Percentiles rank a stretch among this genome's conserved stretches.
Conservation (phyloP, 345 rosid genomes). For the Trapa incisa region DNA sequence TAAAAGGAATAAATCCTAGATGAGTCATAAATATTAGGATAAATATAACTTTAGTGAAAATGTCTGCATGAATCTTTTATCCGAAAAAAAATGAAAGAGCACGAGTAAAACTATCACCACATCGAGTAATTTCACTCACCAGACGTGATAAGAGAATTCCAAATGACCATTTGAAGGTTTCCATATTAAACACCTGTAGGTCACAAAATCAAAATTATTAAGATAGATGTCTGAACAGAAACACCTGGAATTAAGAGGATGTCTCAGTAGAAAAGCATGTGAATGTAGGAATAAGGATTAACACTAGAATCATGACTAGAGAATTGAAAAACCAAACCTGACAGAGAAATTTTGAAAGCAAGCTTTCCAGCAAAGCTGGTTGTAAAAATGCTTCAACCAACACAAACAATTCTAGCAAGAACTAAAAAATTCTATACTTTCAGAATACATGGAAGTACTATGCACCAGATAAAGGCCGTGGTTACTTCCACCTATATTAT, state of each 20-base stretch:
- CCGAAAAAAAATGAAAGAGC: not conserved
- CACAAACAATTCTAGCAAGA: not conserved
- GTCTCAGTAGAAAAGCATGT: not conserved
- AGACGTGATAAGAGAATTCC: conserved; percentile 93
- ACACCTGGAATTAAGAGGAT: not conserved
- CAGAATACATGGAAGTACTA: not conserved
- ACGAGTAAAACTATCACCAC: not conserved
- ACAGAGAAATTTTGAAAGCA: not conserved
- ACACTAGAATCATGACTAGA: not conserved
- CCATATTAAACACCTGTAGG: conserved; percentile 69
- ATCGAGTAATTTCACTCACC: conserved; percentile 36
- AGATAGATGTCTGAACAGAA: not conserved
- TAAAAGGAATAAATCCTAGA: not conserved
- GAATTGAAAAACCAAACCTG: not conserved
- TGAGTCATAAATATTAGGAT: not conserved
- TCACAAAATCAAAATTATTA: not conserved
- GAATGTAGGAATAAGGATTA: not conserved
- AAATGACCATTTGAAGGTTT: conserved; percentile 90
- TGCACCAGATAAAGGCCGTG: not conserved
- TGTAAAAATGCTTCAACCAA: not conserved
- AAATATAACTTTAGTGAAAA: not conserved
- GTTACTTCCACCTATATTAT: not conserved
- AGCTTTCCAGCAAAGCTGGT: not conserved
- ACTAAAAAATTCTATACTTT: not conserved
- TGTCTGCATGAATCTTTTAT: not conserved